Base-by-base conservation (phyloP, 768 basidiomycete species). In the Rhizopogon sp. region DNA sequence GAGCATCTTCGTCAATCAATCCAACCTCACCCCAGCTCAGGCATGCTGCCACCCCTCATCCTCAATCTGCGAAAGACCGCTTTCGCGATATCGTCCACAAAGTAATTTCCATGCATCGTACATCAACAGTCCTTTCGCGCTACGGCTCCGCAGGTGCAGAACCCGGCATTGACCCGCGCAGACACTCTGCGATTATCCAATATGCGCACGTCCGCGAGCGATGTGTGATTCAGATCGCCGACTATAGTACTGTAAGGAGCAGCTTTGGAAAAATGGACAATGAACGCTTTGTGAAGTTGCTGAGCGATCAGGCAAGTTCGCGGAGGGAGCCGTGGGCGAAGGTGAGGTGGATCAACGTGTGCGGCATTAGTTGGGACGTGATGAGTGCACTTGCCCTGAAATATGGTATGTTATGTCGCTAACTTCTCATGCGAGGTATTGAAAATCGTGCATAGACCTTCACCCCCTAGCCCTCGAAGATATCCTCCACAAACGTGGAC, bases 381-480 rank as follows among this genome's bases (percentile, higher is more conserved):
- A 77, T 90, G 60, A 85, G 83, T 61, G 80, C 81, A 0, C 67
- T 88, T 33, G 82, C 84, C 17, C 66, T 88, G 54, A 80, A 79
- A 66, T 87, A 85, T 61, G 76, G 86, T 85, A 55, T 57, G 76
- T 71, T 75, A 78, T 35, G 25, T 29, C 2, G 9, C 6, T 39
- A 44, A 57, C 1, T 4, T 55, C 3, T 59, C 55, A 31, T 58
- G 58, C 28, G 56, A 60, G 2, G 47, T 54, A 5, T 55, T 55
- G 6, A 39, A 28, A 42, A 25, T 56, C 22, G 50, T 50, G 25
- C 17, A 7, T 52, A 87, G 85, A 82, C 58, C 65, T 89, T 41
- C 87, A 89, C 63, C 87, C 87, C 1, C 78, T 88, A 43, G 81
- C 86, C 5, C 69, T 90, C 17, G 88, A 89, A 62, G 88, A 88